Conservation (phyloP, 139 green algal genomes). For the Bryopsis sp. region DNA sequence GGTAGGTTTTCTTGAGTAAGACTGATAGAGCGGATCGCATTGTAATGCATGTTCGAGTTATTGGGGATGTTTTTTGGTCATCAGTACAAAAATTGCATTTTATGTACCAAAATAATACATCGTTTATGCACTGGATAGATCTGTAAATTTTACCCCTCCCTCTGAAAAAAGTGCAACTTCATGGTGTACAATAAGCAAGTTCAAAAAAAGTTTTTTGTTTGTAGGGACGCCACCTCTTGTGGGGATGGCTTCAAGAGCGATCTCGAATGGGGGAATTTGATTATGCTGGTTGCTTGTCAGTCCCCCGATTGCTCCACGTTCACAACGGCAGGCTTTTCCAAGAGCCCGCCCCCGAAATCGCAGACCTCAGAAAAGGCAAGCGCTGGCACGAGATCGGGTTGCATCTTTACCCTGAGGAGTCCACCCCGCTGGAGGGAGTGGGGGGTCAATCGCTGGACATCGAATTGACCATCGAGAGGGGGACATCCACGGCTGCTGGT, state of each 20-base stretch:
- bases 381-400: not conserved
- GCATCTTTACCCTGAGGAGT: not conserved
- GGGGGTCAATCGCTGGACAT: not conserved
- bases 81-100: too few species aligned
- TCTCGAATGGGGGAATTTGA: conserved; percentile 50
- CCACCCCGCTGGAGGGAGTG: conserved; percentile 15
- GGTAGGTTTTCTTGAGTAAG: too few species aligned
- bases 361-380: conserved; percentile 8
- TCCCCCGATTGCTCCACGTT: conserved; percentile 55
- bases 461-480: conserved; percentile 16
- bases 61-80: too few species aligned
- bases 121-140: too few species aligned
- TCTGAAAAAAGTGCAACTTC: too few species aligned
- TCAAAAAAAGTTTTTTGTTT: not conserved
- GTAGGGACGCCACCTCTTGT: conserved; percentile 64
- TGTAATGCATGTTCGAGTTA: too few species aligned
- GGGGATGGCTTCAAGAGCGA: conserved; percentile 77
- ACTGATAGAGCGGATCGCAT: too few species aligned
- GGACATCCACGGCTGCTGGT: not conserved
- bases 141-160: too few species aligned
- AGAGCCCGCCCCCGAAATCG: conserved; percentile 26
- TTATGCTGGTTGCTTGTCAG: conserved; percentile 73
- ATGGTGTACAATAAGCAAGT: too few species aligned
- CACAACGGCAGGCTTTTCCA: conserved; percentile 30
- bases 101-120: too few species aligned